Evolutionary conservation across 2,329 filamentous ascomycete species (phyloP).

Genomic region (Escovopsis sp.): DNA sequence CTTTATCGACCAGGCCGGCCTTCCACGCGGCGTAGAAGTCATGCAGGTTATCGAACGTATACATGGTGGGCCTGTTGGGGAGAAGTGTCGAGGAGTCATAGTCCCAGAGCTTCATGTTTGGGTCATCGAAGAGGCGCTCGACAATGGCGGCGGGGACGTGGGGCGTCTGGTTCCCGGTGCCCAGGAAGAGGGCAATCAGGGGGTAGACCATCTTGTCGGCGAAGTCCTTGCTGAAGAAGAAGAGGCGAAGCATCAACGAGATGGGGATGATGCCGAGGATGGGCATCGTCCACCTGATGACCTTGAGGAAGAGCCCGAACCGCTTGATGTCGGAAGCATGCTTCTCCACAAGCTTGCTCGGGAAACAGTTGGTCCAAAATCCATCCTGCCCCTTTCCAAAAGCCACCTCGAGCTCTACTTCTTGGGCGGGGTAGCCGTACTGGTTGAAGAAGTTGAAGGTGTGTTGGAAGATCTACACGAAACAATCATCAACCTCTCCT

Average conservation of each 20-base stretch:
- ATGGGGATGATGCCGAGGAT: conserved; percentile 48
- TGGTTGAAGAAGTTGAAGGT: conserved; percentile 50
- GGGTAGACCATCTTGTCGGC: conserved; percentile 56
- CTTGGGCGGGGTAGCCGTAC: conserved; percentile 39
- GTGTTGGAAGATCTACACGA: conserved; percentile 46
- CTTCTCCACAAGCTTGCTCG: conserved; percentile 39
- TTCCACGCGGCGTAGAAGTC: conserved; percentile 47
- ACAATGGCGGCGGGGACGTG: conserved; percentile 57
- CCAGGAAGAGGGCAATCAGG: conserved; percentile 58
- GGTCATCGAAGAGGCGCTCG: conserved; percentile 42
- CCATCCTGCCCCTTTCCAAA: conserved; percentile 43
- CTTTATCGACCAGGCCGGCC: conserved; percentile 35
- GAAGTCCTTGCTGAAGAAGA: conserved; percentile 55
- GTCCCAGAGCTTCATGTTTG: conserved; percentile 44
- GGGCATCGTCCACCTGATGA: conserved; percentile 45
- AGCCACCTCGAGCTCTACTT: conserved; percentile 46
- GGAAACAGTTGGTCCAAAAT: conserved; percentile 54
- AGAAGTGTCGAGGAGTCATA: conserved; percentile 40
- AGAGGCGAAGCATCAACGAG: conserved; percentile 49
- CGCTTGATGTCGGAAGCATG: conserved; percentile 41
- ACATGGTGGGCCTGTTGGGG: conserved; percentile 48
- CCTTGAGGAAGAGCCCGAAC: conserved; percentile 39
- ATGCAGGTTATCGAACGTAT: conserved; percentile 48
- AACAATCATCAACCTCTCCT: neutral
- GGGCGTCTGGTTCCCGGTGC: conserved; percentile 60